These are phyloP conservation scores for Lichtheimia hyalospora DNA, from an alignment of 371 early-diverging fungal genomes.

Conservation along the genomic window DNA sequence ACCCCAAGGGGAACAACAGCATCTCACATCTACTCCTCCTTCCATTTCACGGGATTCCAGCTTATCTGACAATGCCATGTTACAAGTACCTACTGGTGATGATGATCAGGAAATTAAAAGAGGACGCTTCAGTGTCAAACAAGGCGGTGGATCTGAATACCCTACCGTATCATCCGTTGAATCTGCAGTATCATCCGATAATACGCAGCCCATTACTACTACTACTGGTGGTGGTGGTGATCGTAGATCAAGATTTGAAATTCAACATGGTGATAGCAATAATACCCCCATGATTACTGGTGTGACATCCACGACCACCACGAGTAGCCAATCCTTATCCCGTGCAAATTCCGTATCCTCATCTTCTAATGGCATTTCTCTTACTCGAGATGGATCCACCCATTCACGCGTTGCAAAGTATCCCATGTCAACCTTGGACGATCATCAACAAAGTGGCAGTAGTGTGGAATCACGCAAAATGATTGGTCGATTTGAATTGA, in stretches of 20 bases:
- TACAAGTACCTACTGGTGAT: not conserved
- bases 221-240: not conserved
- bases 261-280: slow-evolving; percentile 1
- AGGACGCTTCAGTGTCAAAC: slow-evolving; percentile 5
- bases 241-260: slow-evolving; percentile 15
- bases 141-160: not conserved
- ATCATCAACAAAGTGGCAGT: no score
- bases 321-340: slow-evolving; percentile 4
- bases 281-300: not conserved
- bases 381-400: slow-evolving; percentile 6
- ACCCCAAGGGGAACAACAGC: not conserved
- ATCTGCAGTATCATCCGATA: not conserved
- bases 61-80: not conserved
- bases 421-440: no score
- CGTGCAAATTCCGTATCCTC: slow-evolving; percentile 6
- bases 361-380: slow-evolving; percentile 1
- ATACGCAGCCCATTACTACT: not conserved
- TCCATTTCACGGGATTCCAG: not conserved
- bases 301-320: slow-evolving; percentile 7
- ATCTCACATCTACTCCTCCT: not conserved
- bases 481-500: slow-evolving; percentile 6
- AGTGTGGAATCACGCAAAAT: slow-evolving; percentile 1
- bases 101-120: slow-evolving; percentile 1
- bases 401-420: not conserved
- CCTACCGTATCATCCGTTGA: not conserved